Base-by-base conservation (phyloP, 306 rosid genomes). In the Lupinus albus region DNA sequence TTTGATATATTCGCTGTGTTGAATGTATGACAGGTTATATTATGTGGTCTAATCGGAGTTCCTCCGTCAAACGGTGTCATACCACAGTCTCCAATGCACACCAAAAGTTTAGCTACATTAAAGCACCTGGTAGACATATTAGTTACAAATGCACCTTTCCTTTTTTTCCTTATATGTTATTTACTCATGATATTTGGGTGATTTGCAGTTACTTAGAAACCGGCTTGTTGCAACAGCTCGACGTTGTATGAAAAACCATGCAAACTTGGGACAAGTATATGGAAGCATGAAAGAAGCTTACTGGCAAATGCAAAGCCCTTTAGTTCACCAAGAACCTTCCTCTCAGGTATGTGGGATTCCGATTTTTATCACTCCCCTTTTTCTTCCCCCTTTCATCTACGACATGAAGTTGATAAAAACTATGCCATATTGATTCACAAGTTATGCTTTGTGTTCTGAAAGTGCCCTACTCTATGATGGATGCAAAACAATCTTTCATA, bases 51-150 rank as follows among this genome's bases (percentile, higher is more conserved):
- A 59, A 30, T 86, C 42, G 96, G 96, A 54, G 83, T 89, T 54
- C 96, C 96, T 41, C 92, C 92, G 61, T 73, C 92, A 53, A 89
- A 89, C 68, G 96, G 96, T 38, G 96, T 89, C 41, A 86, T 89
- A 72, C 96, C 96, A 35, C 96, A 89, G 69, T 89, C 96, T 71
- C 95, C 95, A 32, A 88, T 88, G 95, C 95, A 88, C 72, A 88
- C 89, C 20, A 88, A 77, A 77, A 79, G 88, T 65, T 74, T 89
- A 78, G 96, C 96, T 68, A 89, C 96, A 53, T 67, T 86, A 58
- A 89, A 89, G 72, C 96, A 86, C 72, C 92, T 83, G 96, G 96
- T 89, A 67, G 44, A 54, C 57, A 64, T 16, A 50, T 71, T 32
- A 39, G 16, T 62, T 45, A 54, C 46, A 44, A 68, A 51, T 28